Evolutionary conservation across 306 rosid species (phyloP).

Genomic region (Begonia peltatifolia): DNA sequence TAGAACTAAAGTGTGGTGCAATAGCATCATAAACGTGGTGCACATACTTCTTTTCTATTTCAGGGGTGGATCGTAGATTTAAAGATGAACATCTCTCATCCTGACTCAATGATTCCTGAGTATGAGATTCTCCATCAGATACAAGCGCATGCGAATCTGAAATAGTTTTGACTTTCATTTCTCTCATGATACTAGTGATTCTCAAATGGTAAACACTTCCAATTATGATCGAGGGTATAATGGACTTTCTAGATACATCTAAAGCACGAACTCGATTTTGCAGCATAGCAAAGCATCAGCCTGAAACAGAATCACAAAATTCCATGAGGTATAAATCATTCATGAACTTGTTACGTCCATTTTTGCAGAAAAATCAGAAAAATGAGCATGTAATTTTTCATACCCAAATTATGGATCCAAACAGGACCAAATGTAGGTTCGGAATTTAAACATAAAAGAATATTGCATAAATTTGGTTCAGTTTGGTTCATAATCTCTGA

Average conservation of each 20-base stretch:
- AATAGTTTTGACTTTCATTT: slow-evolving; percentile 26
- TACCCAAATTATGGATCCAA: too few relatives aligned
- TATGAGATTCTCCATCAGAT: slow-evolving; percentile 23
- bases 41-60: slow-evolving; percentile 84
- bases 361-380: too few relatives aligned
- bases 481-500: too few relatives aligned
- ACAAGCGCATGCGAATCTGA: slow-evolving; percentile 16
- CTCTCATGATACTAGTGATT: slow-evolving; percentile 34
- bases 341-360: too few relatives aligned
- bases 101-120: slow-evolving; percentile 18
- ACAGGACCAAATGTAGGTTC: too few relatives aligned
- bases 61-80: slow-evolving; percentile 54
- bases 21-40: slow-evolving; percentile 86
- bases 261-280: slow-evolving; percentile 19
- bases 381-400: too few relatives aligned
- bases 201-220: slow-evolving; percentile 15
- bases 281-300: slow-evolving; percentile 22
- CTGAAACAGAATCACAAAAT: slow-evolving; percentile 4
- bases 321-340: background rate
- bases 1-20: slow-evolving; percentile 87
- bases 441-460: too few relatives aligned
- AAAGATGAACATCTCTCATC: slow-evolving; percentile 15
- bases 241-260: slow-evolving; percentile 4
- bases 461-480: too few relatives aligned
- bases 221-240: slow-evolving; percentile 14